Evolutionary conservation across 768 basidiomycete species (phyloP).

Genomic region (Leccinum subgranulosum): DNA sequence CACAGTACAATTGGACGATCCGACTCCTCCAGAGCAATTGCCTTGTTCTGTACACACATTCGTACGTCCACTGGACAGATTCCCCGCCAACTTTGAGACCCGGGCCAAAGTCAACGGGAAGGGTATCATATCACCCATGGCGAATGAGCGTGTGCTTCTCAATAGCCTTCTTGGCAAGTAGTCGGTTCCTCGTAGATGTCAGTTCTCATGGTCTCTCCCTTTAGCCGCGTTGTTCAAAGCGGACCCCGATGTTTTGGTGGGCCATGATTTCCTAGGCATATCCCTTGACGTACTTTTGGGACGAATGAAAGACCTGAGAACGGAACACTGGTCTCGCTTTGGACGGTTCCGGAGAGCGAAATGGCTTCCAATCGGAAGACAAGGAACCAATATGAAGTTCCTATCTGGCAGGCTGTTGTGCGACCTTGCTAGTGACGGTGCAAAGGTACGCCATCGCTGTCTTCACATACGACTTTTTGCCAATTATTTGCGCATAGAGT

Average conservation of each 20-base stretch:
- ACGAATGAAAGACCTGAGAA: constrained; percentile 87
- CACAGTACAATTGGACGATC: constrained; percentile 84
- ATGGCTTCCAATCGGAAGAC: constrained; percentile 78
- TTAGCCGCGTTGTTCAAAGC: constrained; percentile 74
- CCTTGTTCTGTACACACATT: constrained; percentile 84
- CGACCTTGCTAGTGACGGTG: constrained; percentile 92
- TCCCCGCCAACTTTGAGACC: constrained; percentile 81
- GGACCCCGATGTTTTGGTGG: constrained; percentile 93
- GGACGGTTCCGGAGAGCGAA: constrained; percentile 83
- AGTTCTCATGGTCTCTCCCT: background rate
- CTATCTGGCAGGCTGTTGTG: constrained; percentile 84
- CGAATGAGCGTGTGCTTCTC: constrained; percentile 83
- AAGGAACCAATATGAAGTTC: constrained; percentile 82
- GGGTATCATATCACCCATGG: constrained; percentile 68
- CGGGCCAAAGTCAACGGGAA: constrained; percentile 61
- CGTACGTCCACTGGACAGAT: constrained; percentile 83
- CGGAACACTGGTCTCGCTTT: constrained; percentile 91
- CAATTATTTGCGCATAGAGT: constrained; percentile 45
- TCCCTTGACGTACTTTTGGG: constrained; percentile 88
- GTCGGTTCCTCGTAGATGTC: background rate
- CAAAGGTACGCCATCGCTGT: constrained; percentile 57
- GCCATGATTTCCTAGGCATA: constrained; percentile 90
- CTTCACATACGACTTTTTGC: background rate
- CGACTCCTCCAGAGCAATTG: constrained; percentile 84
- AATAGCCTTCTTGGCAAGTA: constrained; percentile 70